Conservation (phyloP, 2,329 filamentous ascomycete species). For the Microdochium bolleyi region DNA sequence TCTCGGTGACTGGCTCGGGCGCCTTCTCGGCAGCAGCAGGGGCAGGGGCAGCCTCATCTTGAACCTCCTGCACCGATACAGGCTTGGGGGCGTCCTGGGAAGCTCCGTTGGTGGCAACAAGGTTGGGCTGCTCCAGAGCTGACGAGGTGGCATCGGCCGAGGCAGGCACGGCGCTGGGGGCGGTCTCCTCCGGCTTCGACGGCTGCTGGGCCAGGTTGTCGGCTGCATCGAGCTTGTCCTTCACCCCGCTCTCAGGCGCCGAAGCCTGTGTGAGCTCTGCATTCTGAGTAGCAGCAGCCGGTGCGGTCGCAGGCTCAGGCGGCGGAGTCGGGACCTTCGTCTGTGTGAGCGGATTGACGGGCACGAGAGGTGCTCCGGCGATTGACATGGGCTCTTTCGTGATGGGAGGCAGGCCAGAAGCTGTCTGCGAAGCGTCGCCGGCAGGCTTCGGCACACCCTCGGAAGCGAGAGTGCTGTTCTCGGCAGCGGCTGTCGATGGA, state of each 20-base stretch:
- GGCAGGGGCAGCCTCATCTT: constrained; percentile 13
- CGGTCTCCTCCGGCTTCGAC: constrained; percentile 4
- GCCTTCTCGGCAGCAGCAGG: constrained; percentile 6
- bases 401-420: constrained; percentile 1
- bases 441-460: not conserved
- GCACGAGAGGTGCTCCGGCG: not conserved
- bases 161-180: too few species aligned
- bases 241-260: not conserved
- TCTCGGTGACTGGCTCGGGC: constrained; percentile 7
- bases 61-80: constrained; percentile 18
- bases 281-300: not conserved
- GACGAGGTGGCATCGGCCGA: constrained; percentile 5
- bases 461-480: not conserved
- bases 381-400: not conserved
- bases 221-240: not conserved
- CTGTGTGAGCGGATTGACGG: not conserved
- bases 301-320: not conserved
- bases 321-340: not conserved
- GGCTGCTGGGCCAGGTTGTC: not conserved
- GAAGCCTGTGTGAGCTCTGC: not conserved
- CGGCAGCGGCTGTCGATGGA: not conserved
- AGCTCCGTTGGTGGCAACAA: constrained; percentile 8
- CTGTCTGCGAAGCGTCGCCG: not conserved
- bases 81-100: constrained; percentile 15
- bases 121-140: not conserved